phyloP scores from a whole-genome alignment of 805 yeast species.

The Spathaspora arborariae region DNA sequence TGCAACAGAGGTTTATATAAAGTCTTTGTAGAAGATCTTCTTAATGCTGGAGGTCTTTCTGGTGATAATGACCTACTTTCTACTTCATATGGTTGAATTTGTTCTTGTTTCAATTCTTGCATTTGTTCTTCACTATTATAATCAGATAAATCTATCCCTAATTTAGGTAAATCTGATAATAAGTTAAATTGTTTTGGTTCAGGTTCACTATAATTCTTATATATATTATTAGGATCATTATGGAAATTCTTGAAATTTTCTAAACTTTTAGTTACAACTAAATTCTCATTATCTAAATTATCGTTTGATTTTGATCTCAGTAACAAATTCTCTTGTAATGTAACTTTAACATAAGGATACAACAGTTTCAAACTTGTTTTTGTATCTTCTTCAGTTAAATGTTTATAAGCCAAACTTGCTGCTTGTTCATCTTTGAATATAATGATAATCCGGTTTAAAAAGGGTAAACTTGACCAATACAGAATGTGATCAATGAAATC shows the following conservation, averaged over 20 bases:
- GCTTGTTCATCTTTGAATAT: constrained; percentile 29
- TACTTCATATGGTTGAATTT: background rate
- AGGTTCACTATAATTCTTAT: constrained; percentile 28
- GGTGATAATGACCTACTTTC: constrained; percentile 3
- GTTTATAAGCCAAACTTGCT: constrained; percentile 22
- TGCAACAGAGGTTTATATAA: constrained; percentile 31
- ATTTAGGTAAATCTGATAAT: constrained; percentile 21
- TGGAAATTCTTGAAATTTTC: constrained; percentile 21
- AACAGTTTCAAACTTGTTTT: constrained; percentile 3
- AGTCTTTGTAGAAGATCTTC: constrained; percentile 31
- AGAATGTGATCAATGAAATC: constrained; percentile 23
- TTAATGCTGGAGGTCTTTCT: constrained; percentile 11
- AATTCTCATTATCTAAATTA: constrained; percentile 14
- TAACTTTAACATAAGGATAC: constrained; percentile 19
- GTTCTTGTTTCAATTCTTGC: constrained; percentile 15
- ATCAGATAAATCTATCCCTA: constrained; percentile 28
- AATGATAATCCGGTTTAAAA: constrained; percentile 32
- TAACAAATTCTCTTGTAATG: constrained; percentile 37
- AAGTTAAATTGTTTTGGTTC: constrained; percentile 29
- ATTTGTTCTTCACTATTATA: constrained; percentile 21
- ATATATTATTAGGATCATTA: constrained; percentile 9
- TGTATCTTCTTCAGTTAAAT: constrained; percentile 13
- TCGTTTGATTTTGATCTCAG: constrained; percentile 31
- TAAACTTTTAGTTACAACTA: constrained; percentile 19
- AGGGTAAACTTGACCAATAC: constrained; percentile 39